Percentiles rank a stretch among this genome's conserved stretches.
Conservation (phyloP, 164 flowering plant genomes). For the Echeveria elegans region DNA sequence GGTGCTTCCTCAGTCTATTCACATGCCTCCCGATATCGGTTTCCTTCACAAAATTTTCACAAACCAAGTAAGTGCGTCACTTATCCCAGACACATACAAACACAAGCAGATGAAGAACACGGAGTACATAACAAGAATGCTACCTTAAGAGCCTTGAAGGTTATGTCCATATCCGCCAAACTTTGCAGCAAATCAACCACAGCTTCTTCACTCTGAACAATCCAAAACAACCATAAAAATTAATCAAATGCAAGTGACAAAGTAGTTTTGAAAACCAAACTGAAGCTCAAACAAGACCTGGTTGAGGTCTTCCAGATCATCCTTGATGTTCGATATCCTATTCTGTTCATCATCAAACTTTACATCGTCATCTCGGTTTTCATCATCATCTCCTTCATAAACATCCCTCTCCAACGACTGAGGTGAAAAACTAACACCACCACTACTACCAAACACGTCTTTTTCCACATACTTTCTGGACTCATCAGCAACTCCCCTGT, state of each 20-base stretch:
- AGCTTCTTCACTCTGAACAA: constrained; percentile 53
- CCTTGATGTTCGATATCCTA: constrained; percentile 54
- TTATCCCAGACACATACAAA: neutral
- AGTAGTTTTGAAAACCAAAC: neutral
- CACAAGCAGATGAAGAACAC: neutral
- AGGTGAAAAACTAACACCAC: constrained; percentile 26
- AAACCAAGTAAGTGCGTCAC: neutral
- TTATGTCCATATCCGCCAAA: constrained; percentile 85
- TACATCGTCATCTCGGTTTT: constrained; percentile 25
- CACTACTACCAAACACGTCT: neutral
- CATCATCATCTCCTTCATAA: constrained; percentile 13
- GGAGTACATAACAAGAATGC: neutral
- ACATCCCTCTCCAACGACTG: constrained; percentile 19
- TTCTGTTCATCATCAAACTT: constrained; percentile 46
- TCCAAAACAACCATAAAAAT: neutral
- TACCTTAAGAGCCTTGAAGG: constrained; percentile 84
- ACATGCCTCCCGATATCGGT: constrained; percentile 89
- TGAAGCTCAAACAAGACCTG: constrained; percentile 35
- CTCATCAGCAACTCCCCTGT: neutral
- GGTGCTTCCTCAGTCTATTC: constrained; percentile 61
- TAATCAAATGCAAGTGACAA: too few relatives aligned
- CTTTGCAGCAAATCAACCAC: constrained; percentile 60
- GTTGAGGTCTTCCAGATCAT: constrained; percentile 66
- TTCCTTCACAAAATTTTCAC: constrained; percentile 34
- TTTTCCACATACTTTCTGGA: constrained; percentile 9